Conservation (phyloP, 805 yeast species). For the Saccharomyces kudriavzevii region DNA sequence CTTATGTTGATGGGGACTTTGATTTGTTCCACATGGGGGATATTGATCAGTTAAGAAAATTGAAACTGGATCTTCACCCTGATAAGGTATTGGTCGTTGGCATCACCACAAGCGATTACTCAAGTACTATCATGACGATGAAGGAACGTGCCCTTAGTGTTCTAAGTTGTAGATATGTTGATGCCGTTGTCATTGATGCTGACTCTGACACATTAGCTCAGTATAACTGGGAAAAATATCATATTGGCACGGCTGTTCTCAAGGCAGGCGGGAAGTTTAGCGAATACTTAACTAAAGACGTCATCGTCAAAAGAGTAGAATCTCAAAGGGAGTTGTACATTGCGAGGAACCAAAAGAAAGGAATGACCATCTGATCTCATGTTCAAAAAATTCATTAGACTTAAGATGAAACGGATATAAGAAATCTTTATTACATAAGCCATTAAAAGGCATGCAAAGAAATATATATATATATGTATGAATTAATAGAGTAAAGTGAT, state of each 20-base stretch:
- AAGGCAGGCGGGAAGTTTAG: conserved; percentile 47
- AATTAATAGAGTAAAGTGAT: not conserved
- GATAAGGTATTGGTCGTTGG: conserved; percentile 49
- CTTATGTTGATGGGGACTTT: conserved; percentile 64
- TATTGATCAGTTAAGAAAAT: conserved; percentile 56
- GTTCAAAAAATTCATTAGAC: not conserved
- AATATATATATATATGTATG: not conserved
- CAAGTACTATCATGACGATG: conserved; percentile 64
- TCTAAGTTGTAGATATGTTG: conserved; percentile 78
- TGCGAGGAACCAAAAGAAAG: conserved; percentile 81
- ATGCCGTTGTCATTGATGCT: conserved; percentile 52
- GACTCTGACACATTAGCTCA: not conserved
- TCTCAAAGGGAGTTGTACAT: conserved; percentile 62
- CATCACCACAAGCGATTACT: conserved; percentile 47
- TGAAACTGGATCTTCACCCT: conserved; percentile 34
- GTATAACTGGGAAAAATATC: conserved; percentile 1
- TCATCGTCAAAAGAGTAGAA: conserved; percentile 69
- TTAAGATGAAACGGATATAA: not conserved
- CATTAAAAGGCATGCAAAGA: not conserved
- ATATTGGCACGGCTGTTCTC: conserved; percentile 36
- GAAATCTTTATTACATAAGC: not conserved
- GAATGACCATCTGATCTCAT: conserved; percentile 38
- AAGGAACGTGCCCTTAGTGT: conserved; percentile 83
- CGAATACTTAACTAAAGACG: conserved; percentile 56
- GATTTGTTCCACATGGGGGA: conserved; percentile 94